Evolutionary conservation across 148 eudicot genomes (phyloP).

Genomic region (Silene latifolia): DNA sequence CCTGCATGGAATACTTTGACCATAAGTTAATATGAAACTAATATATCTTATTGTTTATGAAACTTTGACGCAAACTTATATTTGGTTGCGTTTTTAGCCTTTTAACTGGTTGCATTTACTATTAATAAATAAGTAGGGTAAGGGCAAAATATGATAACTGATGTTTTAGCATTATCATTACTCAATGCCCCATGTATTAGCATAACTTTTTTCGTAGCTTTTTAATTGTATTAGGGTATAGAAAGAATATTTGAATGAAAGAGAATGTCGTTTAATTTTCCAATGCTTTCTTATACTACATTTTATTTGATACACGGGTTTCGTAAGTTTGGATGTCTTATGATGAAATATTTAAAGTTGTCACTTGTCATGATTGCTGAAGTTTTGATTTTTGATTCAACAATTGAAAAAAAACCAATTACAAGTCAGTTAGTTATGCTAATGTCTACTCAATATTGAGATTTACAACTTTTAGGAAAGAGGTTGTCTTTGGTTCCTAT

Average conservation of each 20-base stretch:
- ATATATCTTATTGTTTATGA: too few relatives aligned
- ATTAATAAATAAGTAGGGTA: too few relatives aligned
- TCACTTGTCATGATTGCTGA: neutral
- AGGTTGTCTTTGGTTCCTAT: neutral
- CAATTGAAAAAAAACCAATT: conserved; percentile 82
- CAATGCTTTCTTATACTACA: neutral
- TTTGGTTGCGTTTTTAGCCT: too few relatives aligned
- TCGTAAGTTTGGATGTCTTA: neutral
- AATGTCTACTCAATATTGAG: neutral
- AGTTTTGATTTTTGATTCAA: conserved; percentile 37
- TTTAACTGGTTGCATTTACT: too few relatives aligned
- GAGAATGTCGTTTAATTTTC: neutral
- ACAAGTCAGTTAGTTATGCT: conserved; percentile 50
- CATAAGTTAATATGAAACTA: too few relatives aligned
- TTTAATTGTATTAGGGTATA: neutral
- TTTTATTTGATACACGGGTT: neutral
- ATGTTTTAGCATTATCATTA: too few relatives aligned
- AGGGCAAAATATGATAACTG: too few relatives aligned
- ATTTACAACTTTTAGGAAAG: neutral
- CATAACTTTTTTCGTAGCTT: too few relatives aligned
- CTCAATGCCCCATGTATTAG: too few relatives aligned
- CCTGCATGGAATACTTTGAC: too few relatives aligned
- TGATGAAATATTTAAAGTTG: neutral
- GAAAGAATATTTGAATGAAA: neutral
- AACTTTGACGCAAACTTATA: too few relatives aligned